Base-by-base conservation (phyloP, 306 rosid species). In the Trifolium dubium region DNA sequence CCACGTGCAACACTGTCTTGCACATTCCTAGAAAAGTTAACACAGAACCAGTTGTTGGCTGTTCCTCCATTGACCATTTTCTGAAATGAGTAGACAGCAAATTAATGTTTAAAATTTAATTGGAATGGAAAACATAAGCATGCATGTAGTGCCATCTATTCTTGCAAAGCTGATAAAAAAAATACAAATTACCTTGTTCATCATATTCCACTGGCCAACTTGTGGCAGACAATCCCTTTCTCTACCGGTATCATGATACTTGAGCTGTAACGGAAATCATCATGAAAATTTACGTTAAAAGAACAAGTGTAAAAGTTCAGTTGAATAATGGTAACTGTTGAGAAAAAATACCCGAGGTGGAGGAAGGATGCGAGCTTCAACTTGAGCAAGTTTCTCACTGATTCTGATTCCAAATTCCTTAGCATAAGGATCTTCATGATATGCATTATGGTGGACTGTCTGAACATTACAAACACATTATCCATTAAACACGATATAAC, bases 131-230 rank as follows among this genome's bases (percentile, higher is more conserved):
- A 29, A 13, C 29, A 18, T 30, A 49, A 49, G 8, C 18, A 47
- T 14, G 8, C 54, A 14, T 6, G 5, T 4, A 4, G 40, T 2
- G 10, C 50, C 55, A 55, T 32, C 28, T 0, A 68, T 12, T 76
- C 15, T 35, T 30, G 12, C 3, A 14, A 13, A 9, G 44, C 12
- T 7, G 44, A 40, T 9, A 10, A 12, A 18, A 18, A 43, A 61
- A 51, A 65, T 34, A 29, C 2, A 30, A 32, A 29, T 65, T 69
- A 95, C 99, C 96, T 95, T 95, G 2, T 95, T 90, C 99, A 87
- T 95, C 99, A 95, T 95, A 17, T 95, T 95, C 99, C 99, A 95
- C 7, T 92, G 99, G 7, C 99, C 99, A 81, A 95, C 98, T 83
- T 92, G 96, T 17, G 99, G 99, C 5, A 95, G 79, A 67, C 98